phyloP scores from a whole-genome alignment of 768 basidiomycete genomes.

The Naganishia randhawae region DNA sequence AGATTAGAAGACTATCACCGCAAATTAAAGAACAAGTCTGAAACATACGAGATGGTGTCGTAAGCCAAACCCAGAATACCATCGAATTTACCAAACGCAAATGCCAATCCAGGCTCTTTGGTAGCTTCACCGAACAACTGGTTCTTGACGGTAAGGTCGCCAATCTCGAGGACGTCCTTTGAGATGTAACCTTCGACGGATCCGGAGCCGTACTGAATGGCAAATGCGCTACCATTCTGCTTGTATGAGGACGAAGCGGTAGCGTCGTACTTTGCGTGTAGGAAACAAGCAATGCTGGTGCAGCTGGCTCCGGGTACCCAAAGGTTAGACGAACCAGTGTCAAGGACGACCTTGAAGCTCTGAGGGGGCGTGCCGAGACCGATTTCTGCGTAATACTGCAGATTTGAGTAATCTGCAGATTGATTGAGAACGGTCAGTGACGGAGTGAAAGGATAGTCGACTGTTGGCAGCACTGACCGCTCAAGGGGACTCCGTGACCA shows the following conservation, averaged over 20 bases:
- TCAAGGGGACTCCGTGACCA: conserved; percentile 82
- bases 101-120: conserved; percentile 93
- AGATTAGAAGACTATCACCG: conserved; percentile 10
- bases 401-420: conserved; percentile 85
- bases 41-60: conserved; percentile 69
- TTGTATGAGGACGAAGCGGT: conserved; percentile 75
- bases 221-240: conserved; percentile 80
- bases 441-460: not conserved
- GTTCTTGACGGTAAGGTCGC: conserved; percentile 67
- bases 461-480: conserved; percentile 60
- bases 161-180: conserved; percentile 71
- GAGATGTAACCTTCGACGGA: conserved; percentile 96
- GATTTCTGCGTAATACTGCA: conserved; percentile 92
- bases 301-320: conserved; percentile 68
- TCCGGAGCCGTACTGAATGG: conserved; percentile 91
- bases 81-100: conserved; percentile 85
- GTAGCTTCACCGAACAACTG: conserved; percentile 94
- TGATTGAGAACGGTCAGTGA: not conserved
- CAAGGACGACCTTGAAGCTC: conserved; percentile 89
- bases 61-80: conserved; percentile 92
- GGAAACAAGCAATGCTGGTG: conserved; percentile 52
- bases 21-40: not conserved
- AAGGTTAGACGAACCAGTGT: conserved; percentile 73
- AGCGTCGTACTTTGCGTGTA: conserved; percentile 88
- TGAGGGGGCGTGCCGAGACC: conserved; percentile 78